phyloP scores from a whole-genome alignment of 441 rosid genomes.

The Eutrema salsugineum region DNA sequence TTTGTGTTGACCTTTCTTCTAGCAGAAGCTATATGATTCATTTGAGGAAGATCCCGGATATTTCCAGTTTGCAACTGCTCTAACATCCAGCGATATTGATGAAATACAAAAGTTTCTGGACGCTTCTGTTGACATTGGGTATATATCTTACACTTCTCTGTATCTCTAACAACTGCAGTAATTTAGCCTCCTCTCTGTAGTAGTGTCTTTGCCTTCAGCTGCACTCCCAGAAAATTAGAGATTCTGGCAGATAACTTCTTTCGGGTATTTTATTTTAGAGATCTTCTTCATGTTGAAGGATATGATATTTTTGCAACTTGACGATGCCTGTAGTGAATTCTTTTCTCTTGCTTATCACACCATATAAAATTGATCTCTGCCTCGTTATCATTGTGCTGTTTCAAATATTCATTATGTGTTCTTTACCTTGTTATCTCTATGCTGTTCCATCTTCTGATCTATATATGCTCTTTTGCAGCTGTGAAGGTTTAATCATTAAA shows the following conservation, averaged over 20 bases:
- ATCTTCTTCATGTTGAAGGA: neutral
- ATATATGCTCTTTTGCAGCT: slow-evolving; percentile 52
- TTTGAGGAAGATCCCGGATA: slow-evolving; percentile 79
- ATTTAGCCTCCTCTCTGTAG: neutral
- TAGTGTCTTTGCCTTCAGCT: neutral
- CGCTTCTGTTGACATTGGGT: slow-evolving; percentile 86
- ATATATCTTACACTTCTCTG: slow-evolving; percentile 24
- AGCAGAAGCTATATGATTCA: slow-evolving; percentile 70
- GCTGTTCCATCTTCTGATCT: neutral
- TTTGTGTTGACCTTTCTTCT: slow-evolving; percentile 9
- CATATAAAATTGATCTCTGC: neutral
- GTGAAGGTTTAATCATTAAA: slow-evolving; percentile 96
- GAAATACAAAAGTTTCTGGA: slow-evolving; percentile 91
- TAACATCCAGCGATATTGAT: slow-evolving; percentile 82
- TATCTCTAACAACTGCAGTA: slow-evolving; percentile 17
- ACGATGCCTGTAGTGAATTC: neutral
- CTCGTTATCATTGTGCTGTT: neutral
- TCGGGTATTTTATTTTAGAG: neutral
- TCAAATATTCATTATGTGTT: slow-evolving; percentile 3
- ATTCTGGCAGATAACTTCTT: neutral
- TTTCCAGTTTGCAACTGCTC: slow-evolving; percentile 85
- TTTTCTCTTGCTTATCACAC: neutral
- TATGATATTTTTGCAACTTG: neutral
- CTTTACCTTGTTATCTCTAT: neutral
- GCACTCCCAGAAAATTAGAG: neutral